phyloP scores from a whole-genome alignment of 1,139 yeast species.

The Zygosaccharomyces sapae region DNA sequence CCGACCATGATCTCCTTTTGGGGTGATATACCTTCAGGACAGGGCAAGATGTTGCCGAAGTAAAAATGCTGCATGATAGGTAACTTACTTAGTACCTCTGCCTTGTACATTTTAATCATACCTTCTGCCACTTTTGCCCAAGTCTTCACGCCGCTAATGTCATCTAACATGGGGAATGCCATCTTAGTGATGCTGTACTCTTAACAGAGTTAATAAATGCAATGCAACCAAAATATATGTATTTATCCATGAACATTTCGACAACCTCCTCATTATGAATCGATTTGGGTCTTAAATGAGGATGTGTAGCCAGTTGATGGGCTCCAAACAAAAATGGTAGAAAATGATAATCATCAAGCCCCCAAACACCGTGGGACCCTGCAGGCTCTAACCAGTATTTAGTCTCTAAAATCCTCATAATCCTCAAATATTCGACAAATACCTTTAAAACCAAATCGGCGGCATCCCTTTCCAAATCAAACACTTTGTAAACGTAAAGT shows the following conservation, averaged over 20 bases:
- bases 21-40: slow-evolving; percentile 64
- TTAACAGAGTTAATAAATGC: slow-evolving; percentile 79
- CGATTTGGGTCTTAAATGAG: slow-evolving; percentile 75
- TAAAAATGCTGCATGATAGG: slow-evolving; percentile 92
- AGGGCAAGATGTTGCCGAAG: slow-evolving; percentile 64
- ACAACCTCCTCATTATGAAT: slow-evolving; percentile 83
- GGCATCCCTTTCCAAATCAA: slow-evolving; percentile 42
- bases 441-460: slow-evolving; percentile 56
- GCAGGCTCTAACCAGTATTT: slow-evolving; percentile 93
- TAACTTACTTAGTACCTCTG: slow-evolving; percentile 81
- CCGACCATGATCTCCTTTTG: slow-evolving; percentile 36
- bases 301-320: slow-evolving; percentile 74
- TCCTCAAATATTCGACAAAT: slow-evolving; percentile 46
- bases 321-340: slow-evolving; percentile 86
- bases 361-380: slow-evolving; percentile 95
- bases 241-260: slow-evolving; percentile 68
- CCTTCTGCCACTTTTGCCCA: slow-evolving; percentile 93
- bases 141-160: slow-evolving; percentile 83
- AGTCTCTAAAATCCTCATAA: slow-evolving; percentile 40
- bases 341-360: slow-evolving; percentile 93
- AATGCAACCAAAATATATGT: slow-evolving; percentile 84
- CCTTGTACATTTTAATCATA: slow-evolving; percentile 92
- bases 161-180: slow-evolving; percentile 99
- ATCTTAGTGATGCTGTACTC: slow-evolving; percentile 62
- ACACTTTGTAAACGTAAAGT: slow-evolving; percentile 42